A percentile compares a stretch with the other conserved stretches of the same genome.
phyloP scores from a whole-genome alignment of 495 filamentous ascomycete species.

The Rhypophila decipiens region DNA sequence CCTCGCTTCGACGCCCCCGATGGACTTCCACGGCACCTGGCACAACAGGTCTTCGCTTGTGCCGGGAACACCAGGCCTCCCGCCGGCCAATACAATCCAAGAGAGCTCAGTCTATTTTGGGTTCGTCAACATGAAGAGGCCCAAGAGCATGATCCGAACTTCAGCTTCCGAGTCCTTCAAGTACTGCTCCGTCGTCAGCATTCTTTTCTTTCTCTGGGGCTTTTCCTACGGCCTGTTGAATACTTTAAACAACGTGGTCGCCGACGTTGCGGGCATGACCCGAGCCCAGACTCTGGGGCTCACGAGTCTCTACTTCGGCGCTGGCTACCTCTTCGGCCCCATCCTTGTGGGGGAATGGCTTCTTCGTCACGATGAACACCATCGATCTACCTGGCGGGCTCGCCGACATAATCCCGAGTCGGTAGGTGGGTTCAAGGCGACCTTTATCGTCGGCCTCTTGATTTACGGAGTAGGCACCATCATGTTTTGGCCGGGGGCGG shows the following conservation, averaged over 20 bases:
- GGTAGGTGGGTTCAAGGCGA: slow-evolving; percentile 49
- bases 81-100: not conserved
- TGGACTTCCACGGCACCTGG: too few species aligned
- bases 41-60: too few species aligned
- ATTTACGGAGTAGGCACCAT: slow-evolving; percentile 54
- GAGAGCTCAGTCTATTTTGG: slow-evolving; percentile 53
- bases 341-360: slow-evolving; percentile 61
- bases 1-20: slow-evolving; percentile 3
- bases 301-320: slow-evolving; percentile 34
- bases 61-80: slow-evolving; percentile 2
- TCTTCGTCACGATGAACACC: slow-evolving; percentile 50
- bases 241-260: slow-evolving; percentile 54
- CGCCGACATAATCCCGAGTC: slow-evolving; percentile 9
- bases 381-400: slow-evolving; percentile 14
- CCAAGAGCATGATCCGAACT: slow-evolving; percentile 68
- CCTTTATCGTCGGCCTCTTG: slow-evolving; percentile 62
- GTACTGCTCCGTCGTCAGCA: slow-evolving; percentile 57
- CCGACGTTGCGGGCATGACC: slow-evolving; percentile 30
- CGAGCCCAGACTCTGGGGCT: slow-evolving; percentile 31
- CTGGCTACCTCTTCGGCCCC: slow-evolving; percentile 60
- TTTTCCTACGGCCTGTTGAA: slow-evolving; percentile 75
- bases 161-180: slow-evolving; percentile 39
- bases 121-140: slow-evolving; percentile 74
- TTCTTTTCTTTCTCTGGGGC: slow-evolving; percentile 84
- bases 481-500: slow-evolving; percentile 58